phyloP scores from a whole-genome alignment of 495 filamentous ascomycete species.

The Penicillium bialowiezense region DNA sequence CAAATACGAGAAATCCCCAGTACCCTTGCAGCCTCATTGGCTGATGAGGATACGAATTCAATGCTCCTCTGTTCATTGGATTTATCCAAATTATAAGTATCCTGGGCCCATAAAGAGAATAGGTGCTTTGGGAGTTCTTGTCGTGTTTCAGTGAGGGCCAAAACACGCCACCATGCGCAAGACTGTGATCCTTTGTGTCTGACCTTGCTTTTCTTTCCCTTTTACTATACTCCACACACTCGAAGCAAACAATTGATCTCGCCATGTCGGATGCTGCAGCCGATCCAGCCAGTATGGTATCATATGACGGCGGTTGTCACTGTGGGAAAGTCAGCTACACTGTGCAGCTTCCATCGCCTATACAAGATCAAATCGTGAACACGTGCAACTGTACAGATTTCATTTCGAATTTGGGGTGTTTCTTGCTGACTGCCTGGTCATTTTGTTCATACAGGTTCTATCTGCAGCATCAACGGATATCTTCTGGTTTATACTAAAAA shows the following conservation, averaged over 20 bases:
- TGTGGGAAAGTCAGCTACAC: slow-evolving; percentile 2
- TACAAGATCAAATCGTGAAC: neutral
- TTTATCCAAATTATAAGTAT: too few species aligned
- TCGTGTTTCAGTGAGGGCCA: neutral
- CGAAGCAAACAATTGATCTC: neutral
- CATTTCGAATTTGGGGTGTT: neutral
- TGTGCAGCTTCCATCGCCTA: neutral
- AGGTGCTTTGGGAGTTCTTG: neutral
- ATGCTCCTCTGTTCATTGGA: neutral
- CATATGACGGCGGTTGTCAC: slow-evolving; percentile 6
- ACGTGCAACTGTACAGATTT: slow-evolving; percentile 3
- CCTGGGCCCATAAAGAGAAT: neutral
- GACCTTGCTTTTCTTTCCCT: too few species aligned
- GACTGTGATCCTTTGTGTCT: neutral
- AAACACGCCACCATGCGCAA: neutral
- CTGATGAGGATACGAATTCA: neutral
- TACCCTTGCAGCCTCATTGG: neutral
- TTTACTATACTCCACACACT: neutral
- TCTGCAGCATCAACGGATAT: slow-evolving; percentile 6
- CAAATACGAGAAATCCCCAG: neutral
- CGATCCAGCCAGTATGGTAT: neutral
- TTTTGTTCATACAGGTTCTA: neutral
- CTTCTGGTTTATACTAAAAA: neutral
- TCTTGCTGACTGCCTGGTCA: too few species aligned
- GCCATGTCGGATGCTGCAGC: neutral